Percentiles rank a stretch among this genome's conserved stretches.
Evolutionary conservation across 2,329 filamentous ascomycete genomes (phyloP).

Genomic region (Aspergillus sp.): DNA sequence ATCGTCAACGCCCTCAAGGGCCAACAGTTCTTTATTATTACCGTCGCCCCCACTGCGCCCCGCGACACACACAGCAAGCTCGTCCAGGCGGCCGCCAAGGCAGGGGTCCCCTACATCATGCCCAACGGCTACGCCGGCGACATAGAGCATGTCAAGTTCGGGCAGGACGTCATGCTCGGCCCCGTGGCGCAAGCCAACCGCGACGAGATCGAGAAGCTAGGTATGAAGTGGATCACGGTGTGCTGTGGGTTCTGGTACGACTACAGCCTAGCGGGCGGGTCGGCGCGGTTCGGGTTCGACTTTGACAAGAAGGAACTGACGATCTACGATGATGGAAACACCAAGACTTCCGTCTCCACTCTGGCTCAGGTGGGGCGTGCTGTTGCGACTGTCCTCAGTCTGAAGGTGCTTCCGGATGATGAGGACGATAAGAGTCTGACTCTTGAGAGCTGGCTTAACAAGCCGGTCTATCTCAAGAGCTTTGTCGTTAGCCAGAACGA

Average conservation of each 20-base stretch:
- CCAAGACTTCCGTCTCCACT: constrained; percentile 58
- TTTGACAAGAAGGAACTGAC: constrained; percentile 44
- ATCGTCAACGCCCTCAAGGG: constrained; percentile 52
- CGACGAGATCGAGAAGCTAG: constrained; percentile 43
- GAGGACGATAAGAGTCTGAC: constrained; percentile 36
- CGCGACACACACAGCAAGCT: constrained; percentile 51
- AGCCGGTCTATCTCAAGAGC: constrained; percentile 53
- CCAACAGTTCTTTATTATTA: constrained; percentile 61
- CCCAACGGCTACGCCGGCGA: constrained; percentile 50
- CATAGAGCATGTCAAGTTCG: constrained; percentile 29
- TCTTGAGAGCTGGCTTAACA: constrained; percentile 50
- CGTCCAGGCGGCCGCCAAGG: constrained; percentile 55
- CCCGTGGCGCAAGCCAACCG: constrained; percentile 22
- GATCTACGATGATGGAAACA: constrained; percentile 58
- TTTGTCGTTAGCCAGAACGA: constrained; percentile 63
- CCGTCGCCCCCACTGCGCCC: constrained; percentile 47
- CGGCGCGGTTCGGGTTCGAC: constrained; percentile 51
- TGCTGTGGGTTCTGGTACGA: constrained; percentile 56
- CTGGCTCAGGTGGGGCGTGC: constrained; percentile 58
- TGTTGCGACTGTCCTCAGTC: constrained; percentile 52
- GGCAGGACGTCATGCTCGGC: constrained; percentile 39
- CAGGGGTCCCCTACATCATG: constrained; percentile 56
- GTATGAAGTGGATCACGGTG: constrained; percentile 47
- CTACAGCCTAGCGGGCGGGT: constrained; percentile 44
- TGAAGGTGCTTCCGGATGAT: constrained; percentile 45